These are phyloP conservation scores for Plasmodium falciparum DNA, from an alignment of 169 alveolate species.

Conservation along the genomic window DNA sequence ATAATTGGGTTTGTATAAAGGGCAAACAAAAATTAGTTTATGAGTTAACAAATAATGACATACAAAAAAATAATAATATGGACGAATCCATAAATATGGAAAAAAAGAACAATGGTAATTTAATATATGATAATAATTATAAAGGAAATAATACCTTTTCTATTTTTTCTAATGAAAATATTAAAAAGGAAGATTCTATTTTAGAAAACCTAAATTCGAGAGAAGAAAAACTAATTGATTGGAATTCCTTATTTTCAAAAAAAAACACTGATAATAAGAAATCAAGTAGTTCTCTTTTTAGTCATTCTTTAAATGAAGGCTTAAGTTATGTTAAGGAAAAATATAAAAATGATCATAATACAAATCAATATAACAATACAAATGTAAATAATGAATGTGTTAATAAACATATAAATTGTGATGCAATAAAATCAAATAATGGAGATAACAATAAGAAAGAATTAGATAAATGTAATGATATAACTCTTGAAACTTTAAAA, in stretches of 20 bases:
- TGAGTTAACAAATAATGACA: constrained; percentile 1
- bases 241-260: constrained; percentile 72
- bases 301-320: constrained; percentile 39
- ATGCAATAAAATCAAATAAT: not conserved
- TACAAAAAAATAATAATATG: constrained; percentile 1
- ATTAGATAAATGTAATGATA: constrained; percentile 12
- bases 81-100: not conserved
- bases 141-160: constrained; percentile 3
- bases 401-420: not conserved
- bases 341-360: constrained; percentile 8
- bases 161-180: constrained; percentile 28
- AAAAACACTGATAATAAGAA: constrained; percentile 9
- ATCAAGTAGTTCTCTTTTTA: constrained; percentile 14
- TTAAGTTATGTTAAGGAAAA: constrained; percentile 18
- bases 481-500: not conserved
- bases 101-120: not conserved
- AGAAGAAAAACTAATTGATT: constrained; percentile 71
- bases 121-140: not conserved
- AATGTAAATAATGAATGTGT: constrained; percentile 5
- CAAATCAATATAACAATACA: not conserved
- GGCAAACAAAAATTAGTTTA: constrained; percentile 39
- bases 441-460: constrained; percentile 10
- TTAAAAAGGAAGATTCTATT: constrained; percentile 35
- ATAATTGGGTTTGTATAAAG: constrained; percentile 70
- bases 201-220: constrained; percentile 18